These are phyloP conservation scores for Hansenula sp. DNA, from an alignment of 1,139 yeast species.

Conservation along the genomic window DNA sequence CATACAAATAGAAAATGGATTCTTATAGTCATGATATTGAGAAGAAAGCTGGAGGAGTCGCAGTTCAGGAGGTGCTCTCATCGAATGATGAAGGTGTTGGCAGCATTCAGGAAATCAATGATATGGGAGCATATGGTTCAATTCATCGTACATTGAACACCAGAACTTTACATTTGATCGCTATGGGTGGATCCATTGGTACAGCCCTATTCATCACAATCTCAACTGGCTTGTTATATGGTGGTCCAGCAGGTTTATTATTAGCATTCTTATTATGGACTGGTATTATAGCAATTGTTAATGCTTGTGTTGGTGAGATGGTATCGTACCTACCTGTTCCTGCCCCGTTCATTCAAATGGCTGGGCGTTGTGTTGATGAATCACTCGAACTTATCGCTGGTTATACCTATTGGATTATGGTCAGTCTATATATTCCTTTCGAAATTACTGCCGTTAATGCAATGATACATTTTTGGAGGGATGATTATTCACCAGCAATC, in stretches of 20 bases:
- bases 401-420: slow-evolving; percentile 71
- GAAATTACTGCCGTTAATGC: slow-evolving; percentile 79
- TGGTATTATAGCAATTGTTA: slow-evolving; percentile 51
- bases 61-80: too few species aligned
- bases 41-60: too few species aligned
- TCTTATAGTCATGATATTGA: too few species aligned
- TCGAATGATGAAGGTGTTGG: too few species aligned
- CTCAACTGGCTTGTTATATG: slow-evolving; percentile 51
- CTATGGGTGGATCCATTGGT: slow-evolving; percentile 74
- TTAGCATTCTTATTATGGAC: slow-evolving; percentile 50
- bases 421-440: slow-evolving; percentile 66
- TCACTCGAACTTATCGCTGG: slow-evolving; percentile 74
- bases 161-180: slow-evolving; percentile 58
- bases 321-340: slow-evolving; percentile 58
- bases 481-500: slow-evolving; percentile 43
- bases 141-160: slow-evolving; percentile 35
- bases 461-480: slow-evolving; percentile 54
- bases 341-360: slow-evolving; percentile 50
- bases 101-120: too few species aligned
- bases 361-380: slow-evolving; percentile 58
- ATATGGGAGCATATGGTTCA: too few species aligned
- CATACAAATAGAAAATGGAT: too few species aligned
- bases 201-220: slow-evolving; percentile 65
- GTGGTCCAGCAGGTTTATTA: slow-evolving; percentile 28
- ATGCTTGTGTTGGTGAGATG: slow-evolving; percentile 70